These are phyloP conservation scores for Phytopythium boreale DNA, from an alignment of 352 stramenopile species.

Conservation along the genomic window DNA sequence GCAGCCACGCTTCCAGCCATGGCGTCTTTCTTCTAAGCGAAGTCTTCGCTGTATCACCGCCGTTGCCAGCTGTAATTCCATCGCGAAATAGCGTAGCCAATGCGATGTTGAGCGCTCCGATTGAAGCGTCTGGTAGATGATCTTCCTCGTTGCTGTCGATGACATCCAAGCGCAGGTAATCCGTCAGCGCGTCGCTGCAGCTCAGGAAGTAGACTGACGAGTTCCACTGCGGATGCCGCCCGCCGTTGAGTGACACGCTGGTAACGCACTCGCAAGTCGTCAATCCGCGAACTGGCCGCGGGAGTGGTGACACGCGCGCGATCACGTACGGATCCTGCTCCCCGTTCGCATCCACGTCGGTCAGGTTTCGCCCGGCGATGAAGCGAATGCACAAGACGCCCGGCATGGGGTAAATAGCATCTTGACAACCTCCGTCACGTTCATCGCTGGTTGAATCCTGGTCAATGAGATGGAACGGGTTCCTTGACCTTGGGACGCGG, in stretches of 20 bases:
- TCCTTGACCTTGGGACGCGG: neutral
- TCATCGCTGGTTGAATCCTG: neutral
- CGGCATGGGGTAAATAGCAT: slow-evolving; percentile 3
- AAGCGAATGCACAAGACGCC: slow-evolving; percentile 41
- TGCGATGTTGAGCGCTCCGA: slow-evolving; percentile 31
- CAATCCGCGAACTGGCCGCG: neutral
- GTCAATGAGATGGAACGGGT: neutral
- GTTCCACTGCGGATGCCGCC: slow-evolving; percentile 49
- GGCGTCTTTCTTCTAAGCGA: slow-evolving; percentile 14
- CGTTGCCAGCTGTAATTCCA: neutral
- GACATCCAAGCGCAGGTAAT: slow-evolving; percentile 39
- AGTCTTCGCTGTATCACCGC: neutral
- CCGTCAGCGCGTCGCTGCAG: slow-evolving; percentile 25
- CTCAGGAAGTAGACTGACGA: slow-evolving; percentile 33
- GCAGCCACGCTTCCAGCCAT: slow-evolving; percentile 49
- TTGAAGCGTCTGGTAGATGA: slow-evolving; percentile 39
- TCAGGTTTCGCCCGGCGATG: slow-evolving; percentile 39
- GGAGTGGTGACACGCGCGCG: slow-evolving; percentile 18
- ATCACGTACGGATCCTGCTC: slow-evolving; percentile 54
- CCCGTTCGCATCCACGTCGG: slow-evolving; percentile 41
- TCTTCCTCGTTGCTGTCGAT: slow-evolving; percentile 59
- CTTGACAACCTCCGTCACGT: neutral
- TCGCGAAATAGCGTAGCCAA: slow-evolving; percentile 26
- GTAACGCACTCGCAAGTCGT: slow-evolving; percentile 24
- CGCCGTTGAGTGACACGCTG: slow-evolving; percentile 41